Evolutionary conservation across 1,139 yeast genomes (phyloP).

Genomic region (Debaryomyces fabryi): DNA sequence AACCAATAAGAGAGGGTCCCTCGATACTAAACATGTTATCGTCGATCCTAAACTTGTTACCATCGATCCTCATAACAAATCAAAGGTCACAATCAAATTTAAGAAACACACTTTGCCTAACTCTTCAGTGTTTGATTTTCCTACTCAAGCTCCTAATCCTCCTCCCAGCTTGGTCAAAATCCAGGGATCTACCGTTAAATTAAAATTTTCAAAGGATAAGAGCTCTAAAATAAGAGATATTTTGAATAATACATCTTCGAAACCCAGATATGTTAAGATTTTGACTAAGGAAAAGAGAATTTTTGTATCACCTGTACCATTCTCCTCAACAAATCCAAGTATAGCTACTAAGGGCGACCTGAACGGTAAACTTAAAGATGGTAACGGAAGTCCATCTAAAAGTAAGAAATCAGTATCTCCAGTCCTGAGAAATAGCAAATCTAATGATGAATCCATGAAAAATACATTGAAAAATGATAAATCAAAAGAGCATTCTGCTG

Average conservation of each 20-base stretch:
- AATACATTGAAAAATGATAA: background rate
- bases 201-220: background rate
- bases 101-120: slow-evolving; percentile 13
- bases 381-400: background rate
- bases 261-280: slow-evolving; percentile 32
- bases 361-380: background rate
- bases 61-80: slow-evolving; percentile 6
- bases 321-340: slow-evolving; percentile 5
- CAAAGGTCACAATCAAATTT: slow-evolving; percentile 19
- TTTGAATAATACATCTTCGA: background rate
- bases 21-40: background rate
- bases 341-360: background rate
- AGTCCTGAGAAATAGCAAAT: background rate
- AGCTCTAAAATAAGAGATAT: background rate
- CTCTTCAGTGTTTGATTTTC: slow-evolving; percentile 7
- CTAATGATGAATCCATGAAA: background rate
- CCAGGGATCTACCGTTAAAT: slow-evolving; percentile 11
- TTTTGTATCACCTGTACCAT: slow-evolving; percentile 21
- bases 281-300: slow-evolving; percentile 25
- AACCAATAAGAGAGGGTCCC: background rate
- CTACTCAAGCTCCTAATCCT: background rate
- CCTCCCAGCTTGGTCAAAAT: slow-evolving; percentile 10
- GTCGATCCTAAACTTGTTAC: background rate
- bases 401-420: background rate
- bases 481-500: background rate